Conservation (phyloP, 2,329 filamentous ascomycete genomes). For the Dendrostoma leiphaemia region DNA sequence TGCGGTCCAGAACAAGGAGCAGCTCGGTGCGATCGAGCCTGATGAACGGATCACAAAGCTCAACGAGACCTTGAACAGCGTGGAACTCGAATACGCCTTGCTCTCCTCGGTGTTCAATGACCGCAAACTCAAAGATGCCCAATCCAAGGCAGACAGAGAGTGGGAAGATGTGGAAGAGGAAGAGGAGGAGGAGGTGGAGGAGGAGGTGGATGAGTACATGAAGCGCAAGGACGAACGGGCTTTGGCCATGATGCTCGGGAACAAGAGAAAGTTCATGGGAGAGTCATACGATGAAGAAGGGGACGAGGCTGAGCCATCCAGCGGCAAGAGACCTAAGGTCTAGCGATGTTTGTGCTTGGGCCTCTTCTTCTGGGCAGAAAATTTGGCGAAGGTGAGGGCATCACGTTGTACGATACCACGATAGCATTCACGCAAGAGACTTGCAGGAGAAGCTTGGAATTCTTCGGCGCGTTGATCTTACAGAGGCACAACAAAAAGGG, state of each 20-base stretch:
- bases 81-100: constrained; percentile 71
- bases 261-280: too few relatives aligned
- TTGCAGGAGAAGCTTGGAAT: too few relatives aligned
- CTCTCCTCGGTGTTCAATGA: constrained; percentile 52
- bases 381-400: too few relatives aligned
- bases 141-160: constrained; percentile 34
- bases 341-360: background rate
- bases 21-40: constrained; percentile 66
- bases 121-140: constrained; percentile 31
- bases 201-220: background rate
- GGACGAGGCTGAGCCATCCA: background rate
- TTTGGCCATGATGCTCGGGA: too few relatives aligned
- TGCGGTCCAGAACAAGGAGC: constrained; percentile 71
- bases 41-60: constrained; percentile 70
- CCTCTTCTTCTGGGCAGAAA: too few relatives aligned
- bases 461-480: too few relatives aligned
- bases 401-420: background rate
- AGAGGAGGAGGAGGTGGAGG: background rate
- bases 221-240: background rate
- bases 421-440: too few relatives aligned
- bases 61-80: constrained; percentile 63
- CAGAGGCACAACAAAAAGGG: background rate
- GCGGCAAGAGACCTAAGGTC: background rate
- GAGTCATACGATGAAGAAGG: background rate
- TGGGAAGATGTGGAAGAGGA: background rate